Evolutionary conservation across 2,329 filamentous ascomycete genomes (phyloP).

Genomic region (Neopestalotiopsis sp.): DNA sequence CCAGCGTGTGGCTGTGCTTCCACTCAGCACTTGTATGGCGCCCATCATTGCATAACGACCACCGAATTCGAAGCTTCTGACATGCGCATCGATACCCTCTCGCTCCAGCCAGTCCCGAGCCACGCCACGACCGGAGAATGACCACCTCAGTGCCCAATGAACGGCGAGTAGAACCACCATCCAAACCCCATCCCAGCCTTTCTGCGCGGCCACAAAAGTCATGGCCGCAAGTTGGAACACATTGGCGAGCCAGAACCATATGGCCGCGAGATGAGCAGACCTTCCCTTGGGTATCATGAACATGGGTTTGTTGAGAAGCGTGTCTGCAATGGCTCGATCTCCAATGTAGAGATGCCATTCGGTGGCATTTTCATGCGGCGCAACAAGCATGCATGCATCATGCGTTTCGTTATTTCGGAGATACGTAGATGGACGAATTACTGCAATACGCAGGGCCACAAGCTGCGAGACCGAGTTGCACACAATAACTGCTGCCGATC

Average conservation of each 20-base stretch:
- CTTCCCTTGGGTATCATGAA: background rate
- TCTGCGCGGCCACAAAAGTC: background rate
- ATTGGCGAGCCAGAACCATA: background rate
- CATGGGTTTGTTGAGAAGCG: background rate
- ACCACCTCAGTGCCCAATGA: background rate
- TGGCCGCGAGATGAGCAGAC: fast-evolving
- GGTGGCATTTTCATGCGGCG: conserved; percentile 30
- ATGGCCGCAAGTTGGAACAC: background rate
- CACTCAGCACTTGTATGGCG: conserved; percentile 26
- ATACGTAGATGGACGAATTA: too few relatives aligned
- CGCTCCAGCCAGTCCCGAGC: background rate
- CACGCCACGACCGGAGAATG: background rate
- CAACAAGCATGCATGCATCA: conserved; percentile 34
- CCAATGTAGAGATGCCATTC: conserved; percentile 22
- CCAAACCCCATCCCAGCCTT: background rate
- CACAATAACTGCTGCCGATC: too few relatives aligned
- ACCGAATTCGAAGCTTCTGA: background rate
- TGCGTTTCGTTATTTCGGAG: too few relatives aligned
- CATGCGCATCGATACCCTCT: background rate
- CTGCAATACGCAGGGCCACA: too few relatives aligned
- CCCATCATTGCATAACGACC: conserved; percentile 29
- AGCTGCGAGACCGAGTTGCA: too few relatives aligned
- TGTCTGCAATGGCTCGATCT: too few relatives aligned
- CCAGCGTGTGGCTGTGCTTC: conserved; percentile 23
- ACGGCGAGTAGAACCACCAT: background rate